Evolutionary conservation across 1,284 basidiomycete genomes (phyloP), one percentile per base, ranked within the genome.

Genomic region (Ustilago trichophora): DNA sequence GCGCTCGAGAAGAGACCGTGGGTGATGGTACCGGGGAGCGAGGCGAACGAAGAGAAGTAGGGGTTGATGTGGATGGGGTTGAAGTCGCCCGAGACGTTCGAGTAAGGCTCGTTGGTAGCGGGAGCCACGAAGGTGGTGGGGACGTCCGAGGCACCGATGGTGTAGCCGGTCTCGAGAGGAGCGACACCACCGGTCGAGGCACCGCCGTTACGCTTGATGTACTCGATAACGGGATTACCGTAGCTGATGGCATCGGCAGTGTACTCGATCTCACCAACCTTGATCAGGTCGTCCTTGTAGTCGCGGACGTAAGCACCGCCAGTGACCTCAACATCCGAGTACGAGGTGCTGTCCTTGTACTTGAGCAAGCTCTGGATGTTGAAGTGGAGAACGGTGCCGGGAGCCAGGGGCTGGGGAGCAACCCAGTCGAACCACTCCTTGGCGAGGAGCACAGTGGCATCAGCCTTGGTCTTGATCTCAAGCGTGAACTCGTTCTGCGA

Each of bases 401-500:
- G 87, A 54, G 87, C 84, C 34, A 76, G 55, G 35, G 93, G 88
- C 33, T 91, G 89, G 62, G 88, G 87, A 8, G 88, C 85, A 49
- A 91, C 89, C 95, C 94, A 98, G 55, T 90, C 88, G 83, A 98
- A 95, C 95, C 96, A 98, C 81, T 95, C 91, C 86, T 98, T 98
- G 57, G 92, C 92, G 79, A 91, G 88, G 13, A 98, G 85, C 16
- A 98, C 92, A 45, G 93, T 92, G 66, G 96, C 89, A 37, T 87
- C 88, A 2, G 92, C 90, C 70, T 93, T 90, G 26, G 87, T 88
- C 49, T 86, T 85, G 69, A 97, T 80, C 38, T 88, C 85, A 40
- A 98, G 89, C 37, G 88, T 83, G 82, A 95, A 97, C 82, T 95
- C 92, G 68, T 94, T 89, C 45, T 89, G 86, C 21, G 89, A 90